A percentile compares a stretch with the other conserved stretches of the same genome.
Evolutionary conservation across 2,329 filamentous ascomycete species (phyloP).

Genomic region (Xylaria sp.): DNA sequence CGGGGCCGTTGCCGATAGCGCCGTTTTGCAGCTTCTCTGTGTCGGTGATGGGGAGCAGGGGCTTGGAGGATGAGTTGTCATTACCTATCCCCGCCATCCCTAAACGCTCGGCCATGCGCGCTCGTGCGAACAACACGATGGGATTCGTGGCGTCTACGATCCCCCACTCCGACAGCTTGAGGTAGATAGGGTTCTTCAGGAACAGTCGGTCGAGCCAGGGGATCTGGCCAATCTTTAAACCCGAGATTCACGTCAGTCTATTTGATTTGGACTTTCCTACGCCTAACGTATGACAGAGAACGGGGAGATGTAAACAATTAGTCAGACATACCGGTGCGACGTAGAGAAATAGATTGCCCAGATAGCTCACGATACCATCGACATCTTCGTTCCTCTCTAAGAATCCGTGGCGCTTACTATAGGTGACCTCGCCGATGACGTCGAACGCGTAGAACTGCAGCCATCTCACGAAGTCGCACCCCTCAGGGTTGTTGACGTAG

Average conservation of each 20-base stretch:
- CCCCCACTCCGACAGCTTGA: slow-evolving; percentile 74
- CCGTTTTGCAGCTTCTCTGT: slow-evolving; percentile 46
- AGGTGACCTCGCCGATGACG: slow-evolving; percentile 82
- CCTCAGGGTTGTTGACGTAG: slow-evolving; percentile 57
- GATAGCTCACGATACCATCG: slow-evolving; percentile 76
- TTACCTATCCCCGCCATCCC: slow-evolving; percentile 55
- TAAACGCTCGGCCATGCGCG: slow-evolving; percentile 73
- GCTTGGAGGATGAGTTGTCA: slow-evolving; percentile 48
- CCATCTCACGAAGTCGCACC: slow-evolving; percentile 76
- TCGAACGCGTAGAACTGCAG: slow-evolving; percentile 86
- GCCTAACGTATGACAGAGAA: not conserved
- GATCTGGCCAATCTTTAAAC: slow-evolving; percentile 74
- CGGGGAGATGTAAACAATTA: not conserved
- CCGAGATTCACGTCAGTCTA: not conserved
- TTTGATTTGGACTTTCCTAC: not conserved
- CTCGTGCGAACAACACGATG: slow-evolving; percentile 76
- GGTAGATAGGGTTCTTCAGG: slow-evolving; percentile 79
- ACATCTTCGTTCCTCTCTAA: slow-evolving; percentile 79
- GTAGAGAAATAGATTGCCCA: slow-evolving; percentile 74
- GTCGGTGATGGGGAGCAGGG: slow-evolving; percentile 52
- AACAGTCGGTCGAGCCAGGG: slow-evolving; percentile 76
- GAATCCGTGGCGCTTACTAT: slow-evolving; percentile 80
- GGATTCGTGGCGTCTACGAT: slow-evolving; percentile 76
- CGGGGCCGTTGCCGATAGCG: slow-evolving; percentile 43
- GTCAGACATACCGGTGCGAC: slow-evolving; percentile 70